Base-by-base conservation (phyloP, 1,139 yeast genomes). In the Nakaseomyces kungkrabaensis region DNA sequence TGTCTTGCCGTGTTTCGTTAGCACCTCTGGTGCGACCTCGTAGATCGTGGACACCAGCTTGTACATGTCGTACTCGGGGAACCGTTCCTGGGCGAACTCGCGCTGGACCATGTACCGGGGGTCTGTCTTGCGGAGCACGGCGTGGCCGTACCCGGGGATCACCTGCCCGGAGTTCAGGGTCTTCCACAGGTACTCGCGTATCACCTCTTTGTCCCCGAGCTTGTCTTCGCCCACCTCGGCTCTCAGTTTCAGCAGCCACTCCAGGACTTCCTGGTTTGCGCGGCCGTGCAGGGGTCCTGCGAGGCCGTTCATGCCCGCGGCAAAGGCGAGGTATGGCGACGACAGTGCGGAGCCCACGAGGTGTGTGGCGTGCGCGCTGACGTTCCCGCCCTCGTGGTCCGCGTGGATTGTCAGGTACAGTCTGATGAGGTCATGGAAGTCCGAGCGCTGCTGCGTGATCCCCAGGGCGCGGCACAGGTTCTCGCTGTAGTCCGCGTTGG, bases 1-100 rank as follows among this genome's bases (percentile, higher is more conserved):
- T 68, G 97, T 89, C 81, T 90, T 90, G 73, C 97, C 97, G 73
- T 90, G 97, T 77, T 88, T 80, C 68, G 94, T 85, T 70, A 90
- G 79, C 55, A 90, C 97, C 63, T 80, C 85, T 69, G 97, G 97
- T 56, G 97, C 97, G 67, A 90, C 92, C 71, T 89, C 89, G 73
- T 89, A 88, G 62, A 89, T 85, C 73, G 84, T 80, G 53, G 94
- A 82, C 54, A 89, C 97, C 65, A 89, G 80, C 75, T 84, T 81
- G 81, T 88, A 89, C 73, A 84, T 74, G 66, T 86, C 96, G 73
- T 87, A 86, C 73, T 90, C 90, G 70, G 97, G 96, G 92, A 90
- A 82, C 78, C 90, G 96, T 78, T 88, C 86, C 70, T 85, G 81
- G 57, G 97, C 97, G 68, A 89, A 90, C 73, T 85, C 94, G 78